These are phyloP conservation scores for Microcera coccophila DNA, from an alignment of 2,329 filamentous ascomycete species.

Conservation along the genomic window DNA sequence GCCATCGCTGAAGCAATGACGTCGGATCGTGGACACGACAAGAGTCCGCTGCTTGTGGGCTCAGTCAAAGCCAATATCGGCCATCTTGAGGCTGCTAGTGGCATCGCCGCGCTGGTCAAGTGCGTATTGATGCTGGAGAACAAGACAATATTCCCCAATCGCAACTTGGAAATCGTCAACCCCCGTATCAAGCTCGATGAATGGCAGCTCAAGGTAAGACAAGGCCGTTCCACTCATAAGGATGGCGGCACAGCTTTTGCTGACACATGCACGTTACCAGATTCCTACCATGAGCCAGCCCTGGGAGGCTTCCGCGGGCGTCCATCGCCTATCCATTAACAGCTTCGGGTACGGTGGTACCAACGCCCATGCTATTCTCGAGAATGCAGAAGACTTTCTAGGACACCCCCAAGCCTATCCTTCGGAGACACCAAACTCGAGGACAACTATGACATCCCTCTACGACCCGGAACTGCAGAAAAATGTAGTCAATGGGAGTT, in stretches of 20 bases:
- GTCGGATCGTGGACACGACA: neutral
- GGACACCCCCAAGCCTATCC: too few species aligned
- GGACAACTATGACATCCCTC: too few species aligned
- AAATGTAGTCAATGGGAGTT: too few species aligned
- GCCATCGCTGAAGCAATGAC: slow-evolving; percentile 32
- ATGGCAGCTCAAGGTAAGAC: neutral
- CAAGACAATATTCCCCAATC: slow-evolving; percentile 16
- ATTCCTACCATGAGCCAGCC: neutral
- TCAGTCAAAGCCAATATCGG: slow-evolving; percentile 46
- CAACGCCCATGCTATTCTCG: neutral
- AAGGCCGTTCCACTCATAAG: too few species aligned
- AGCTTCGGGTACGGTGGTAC: slow-evolving; percentile 25
- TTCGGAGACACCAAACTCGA: too few species aligned
- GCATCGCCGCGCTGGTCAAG: slow-evolving; percentile 26
- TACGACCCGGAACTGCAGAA: too few species aligned
- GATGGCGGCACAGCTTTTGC: too few species aligned
- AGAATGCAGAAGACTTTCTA: neutral
- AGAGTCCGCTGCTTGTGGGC: slow-evolving; percentile 1
- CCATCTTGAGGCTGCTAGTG: slow-evolving; percentile 23
- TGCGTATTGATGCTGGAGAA: slow-evolving; percentile 21
- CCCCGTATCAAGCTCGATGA: neutral
- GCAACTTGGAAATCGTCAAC: neutral
- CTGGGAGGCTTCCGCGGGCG: neutral
- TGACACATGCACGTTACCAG: neutral
- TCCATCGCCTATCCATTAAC: slow-evolving; percentile 19